A percentile compares a stretch with the other conserved stretches of the same genome.
Conservation (phyloP, 2,329 filamentous ascomycete species). For the Stachybotrys chlorohalonatus region DNA sequence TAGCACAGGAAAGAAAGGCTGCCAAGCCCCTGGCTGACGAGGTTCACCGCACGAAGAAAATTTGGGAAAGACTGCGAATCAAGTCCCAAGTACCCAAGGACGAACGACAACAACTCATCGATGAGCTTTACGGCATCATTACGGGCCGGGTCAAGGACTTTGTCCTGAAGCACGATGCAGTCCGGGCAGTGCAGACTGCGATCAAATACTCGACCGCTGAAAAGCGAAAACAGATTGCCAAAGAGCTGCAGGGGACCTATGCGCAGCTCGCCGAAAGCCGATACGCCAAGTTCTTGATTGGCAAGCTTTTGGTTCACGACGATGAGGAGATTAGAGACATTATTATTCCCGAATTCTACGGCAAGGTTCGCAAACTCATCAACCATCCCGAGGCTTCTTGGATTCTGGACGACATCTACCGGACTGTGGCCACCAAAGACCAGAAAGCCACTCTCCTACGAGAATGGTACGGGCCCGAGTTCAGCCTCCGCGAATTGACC, state of each 20-base stretch:
- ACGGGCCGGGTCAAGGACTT: constrained; percentile 89
- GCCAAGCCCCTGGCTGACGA: constrained; percentile 89
- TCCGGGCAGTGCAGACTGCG: constrained; percentile 92
- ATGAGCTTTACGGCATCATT: constrained; percentile 85
- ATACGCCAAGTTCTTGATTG: constrained; percentile 96
- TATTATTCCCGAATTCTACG: constrained; percentile 91
- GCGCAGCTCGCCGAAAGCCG: constrained; percentile 81
- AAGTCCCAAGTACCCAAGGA: constrained; percentile 91
- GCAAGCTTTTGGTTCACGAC: constrained; percentile 89
- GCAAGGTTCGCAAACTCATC: constrained; percentile 84
- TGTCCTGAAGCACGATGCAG: constrained; percentile 95
- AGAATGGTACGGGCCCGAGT: constrained; percentile 96
- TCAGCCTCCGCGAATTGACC: constrained; percentile 62
- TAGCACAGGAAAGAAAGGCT: constrained; percentile 81
- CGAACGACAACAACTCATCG: constrained; percentile 77
- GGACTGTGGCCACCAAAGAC: constrained; percentile 72
- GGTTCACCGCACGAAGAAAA: constrained; percentile 82
- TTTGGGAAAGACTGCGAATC: constrained; percentile 88
- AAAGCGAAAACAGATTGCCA: constrained; percentile 78
- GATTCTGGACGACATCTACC: constrained; percentile 96
- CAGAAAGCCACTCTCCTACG: constrained; percentile 80
- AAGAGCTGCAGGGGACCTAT: constrained; percentile 79
- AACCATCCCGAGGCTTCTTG: constrained; percentile 94
- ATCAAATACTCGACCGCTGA: constrained; percentile 87
- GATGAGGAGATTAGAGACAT: constrained; percentile 79